Base-by-base conservation (phyloP, 208 protist genomes). In the Trypanosoma vivax region DNA sequence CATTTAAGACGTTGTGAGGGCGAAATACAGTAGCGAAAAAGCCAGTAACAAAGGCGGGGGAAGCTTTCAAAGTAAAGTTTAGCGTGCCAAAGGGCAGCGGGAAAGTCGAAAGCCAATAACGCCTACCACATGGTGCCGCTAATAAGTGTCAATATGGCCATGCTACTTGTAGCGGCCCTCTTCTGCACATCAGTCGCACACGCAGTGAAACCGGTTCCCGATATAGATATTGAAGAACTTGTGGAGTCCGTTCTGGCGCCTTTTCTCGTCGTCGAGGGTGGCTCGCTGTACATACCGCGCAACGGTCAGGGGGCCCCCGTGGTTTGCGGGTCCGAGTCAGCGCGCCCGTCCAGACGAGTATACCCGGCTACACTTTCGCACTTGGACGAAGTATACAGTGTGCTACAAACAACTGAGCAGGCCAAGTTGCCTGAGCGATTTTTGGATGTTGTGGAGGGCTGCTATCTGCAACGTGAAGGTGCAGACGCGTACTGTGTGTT, bases 401-500 rank as follows among this genome's bases (percentile, higher is more conserved):
- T 11, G n/a, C 10, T 34, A 18, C 43, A 28, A 23, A 39, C n/a
- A 33, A 38, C 43, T 14, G 18, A 16, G 27, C 19, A 29, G 14
- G 11, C 1, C 7, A 43, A 1, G 0, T 13, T 1, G 25, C 19
- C 27, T 2, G 48, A 35, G 11, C 21, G 23, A 5, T 9, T n/a
- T 9, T 14, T 64, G 14, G 40, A 56, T 41, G 49, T 50, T 29
- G 40, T 50, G n/a, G 57, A 56, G 49, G 48, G 57, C 7, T 64
- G 57, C 21, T 56, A 50, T 47, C 1, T 56, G n/a, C 13, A 0
- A 39, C 7, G 18, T n/a, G 31, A 40, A 1, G 48, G 33, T n/a
- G 30, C 48, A 30, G 40, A 39, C 19, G 11, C 25, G 1, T 31
- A 30, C 14, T 64, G 47, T 34, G 57, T 50, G 11, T n/a, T 16